A percentile compares a stretch with the other conserved stretches of the same genome.
Conservation (phyloP, 1,139 yeast genomes). For the Candida glucosophila region DNA sequence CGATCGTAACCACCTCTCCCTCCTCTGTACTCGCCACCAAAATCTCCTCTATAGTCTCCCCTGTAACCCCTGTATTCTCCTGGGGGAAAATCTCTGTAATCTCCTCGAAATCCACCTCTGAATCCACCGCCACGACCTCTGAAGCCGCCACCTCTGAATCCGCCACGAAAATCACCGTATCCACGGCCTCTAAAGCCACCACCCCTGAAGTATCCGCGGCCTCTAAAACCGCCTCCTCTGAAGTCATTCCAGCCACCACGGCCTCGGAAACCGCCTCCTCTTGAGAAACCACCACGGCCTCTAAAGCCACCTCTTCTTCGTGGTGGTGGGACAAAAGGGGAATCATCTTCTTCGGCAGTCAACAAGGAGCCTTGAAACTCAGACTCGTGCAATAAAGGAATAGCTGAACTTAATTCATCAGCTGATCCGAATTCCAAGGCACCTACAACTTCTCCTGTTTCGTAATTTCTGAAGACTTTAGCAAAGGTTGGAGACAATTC, state of each 20-base stretch:
- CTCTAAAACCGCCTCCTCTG: slow-evolving; percentile 13
- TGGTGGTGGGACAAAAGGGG: slow-evolving; percentile 65
- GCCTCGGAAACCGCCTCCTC: slow-evolving; percentile 7
- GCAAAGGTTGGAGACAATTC: slow-evolving; percentile 62
- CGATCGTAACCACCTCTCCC: slow-evolving; percentile 28
- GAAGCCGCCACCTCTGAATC: slow-evolving; percentile 28
- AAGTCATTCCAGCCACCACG: slow-evolving; percentile 15
- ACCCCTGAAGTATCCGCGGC: too few relatives aligned
- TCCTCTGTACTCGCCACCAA: slow-evolving; percentile 27
- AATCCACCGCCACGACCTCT: too few relatives aligned
- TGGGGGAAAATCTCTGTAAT: too few relatives aligned
- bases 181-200: slow-evolving; percentile 32
- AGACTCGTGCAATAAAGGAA: slow-evolving; percentile 60
- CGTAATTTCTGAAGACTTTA: slow-evolving; percentile 56
- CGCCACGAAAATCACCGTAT: slow-evolving; percentile 26
- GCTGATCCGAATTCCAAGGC: slow-evolving; percentile 70
- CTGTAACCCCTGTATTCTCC: too few relatives aligned
- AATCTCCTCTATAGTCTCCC: slow-evolving; percentile 27
- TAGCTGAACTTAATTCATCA: slow-evolving; percentile 65
- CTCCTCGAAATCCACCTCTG: slow-evolving; percentile 25
- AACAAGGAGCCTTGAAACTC: slow-evolving; percentile 63
- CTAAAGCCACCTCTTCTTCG: slow-evolving; percentile 48
- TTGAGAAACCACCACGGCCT: slow-evolving; percentile 33
- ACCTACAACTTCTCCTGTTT: slow-evolving; percentile 58
- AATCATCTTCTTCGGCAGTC: slow-evolving; percentile 70